Percentiles rank a stretch among this genome's conserved stretches.
These are phyloP conservation scores for Nannizzia gypsea DNA, from an alignment of 2,329 filamentous ascomycete genomes.

Conservation along the genomic window DNA sequence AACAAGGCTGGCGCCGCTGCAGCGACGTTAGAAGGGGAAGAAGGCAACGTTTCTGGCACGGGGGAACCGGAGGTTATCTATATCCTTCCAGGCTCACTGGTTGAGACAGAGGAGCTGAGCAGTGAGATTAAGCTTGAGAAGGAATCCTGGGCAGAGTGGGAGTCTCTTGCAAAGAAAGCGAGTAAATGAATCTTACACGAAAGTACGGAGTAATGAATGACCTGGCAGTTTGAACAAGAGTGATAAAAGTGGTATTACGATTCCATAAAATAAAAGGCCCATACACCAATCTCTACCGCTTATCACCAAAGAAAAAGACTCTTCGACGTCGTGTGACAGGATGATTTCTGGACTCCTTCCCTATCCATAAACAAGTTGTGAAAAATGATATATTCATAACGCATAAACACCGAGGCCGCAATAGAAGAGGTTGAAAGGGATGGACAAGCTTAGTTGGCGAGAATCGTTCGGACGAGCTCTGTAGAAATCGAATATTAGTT, in stretches of 20 bases:
- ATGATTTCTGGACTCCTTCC: conserved; percentile 1
- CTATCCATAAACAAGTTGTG: neutral
- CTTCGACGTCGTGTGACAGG: conserved; percentile 2
- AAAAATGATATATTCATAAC: conserved; percentile 4
- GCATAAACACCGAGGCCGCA: conserved; percentile 1
- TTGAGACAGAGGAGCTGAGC: conserved; percentile 47
- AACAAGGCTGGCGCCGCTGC: conserved; percentile 13
- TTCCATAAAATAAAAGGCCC: neutral
- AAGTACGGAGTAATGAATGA: neutral
- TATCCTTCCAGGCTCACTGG: conserved; percentile 48
- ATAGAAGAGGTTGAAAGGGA: neutral
- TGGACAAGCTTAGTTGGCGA: conserved; percentile 56
- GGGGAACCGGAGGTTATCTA: conserved; percentile 39
- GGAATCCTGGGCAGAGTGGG: conserved; percentile 29
- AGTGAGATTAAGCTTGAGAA: conserved; percentile 24
- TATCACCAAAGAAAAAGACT: neutral
- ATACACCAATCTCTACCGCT: neutral
- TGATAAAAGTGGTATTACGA: neutral
- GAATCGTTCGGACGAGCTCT: conserved; percentile 78
- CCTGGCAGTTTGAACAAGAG: neutral
- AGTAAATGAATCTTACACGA: neutral
- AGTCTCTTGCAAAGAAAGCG: neutral
- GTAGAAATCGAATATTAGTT: conserved; percentile 11
- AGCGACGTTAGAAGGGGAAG: conserved; percentile 12
- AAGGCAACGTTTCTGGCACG: conserved; percentile 3